Evolutionary conservation across 805 yeast species (phyloP).

Genomic region (Starmerella sirachaensis): DNA sequence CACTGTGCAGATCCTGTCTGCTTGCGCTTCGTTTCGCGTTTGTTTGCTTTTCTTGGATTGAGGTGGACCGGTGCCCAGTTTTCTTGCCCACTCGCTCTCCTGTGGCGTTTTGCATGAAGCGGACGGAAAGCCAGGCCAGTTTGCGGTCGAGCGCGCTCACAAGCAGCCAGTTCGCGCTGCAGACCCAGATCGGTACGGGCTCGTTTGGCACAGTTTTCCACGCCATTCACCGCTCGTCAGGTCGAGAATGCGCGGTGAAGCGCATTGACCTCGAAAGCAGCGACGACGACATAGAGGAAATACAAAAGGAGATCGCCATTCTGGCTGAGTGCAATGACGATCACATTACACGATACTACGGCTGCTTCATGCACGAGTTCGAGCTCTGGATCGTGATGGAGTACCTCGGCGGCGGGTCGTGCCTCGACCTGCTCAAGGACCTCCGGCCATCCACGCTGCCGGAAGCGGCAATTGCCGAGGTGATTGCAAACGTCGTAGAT

Average conservation of each 20-base stretch:
- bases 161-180: constrained; percentile 34
- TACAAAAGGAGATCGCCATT: constrained; percentile 59
- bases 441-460: constrained; percentile 39
- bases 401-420: constrained; percentile 65
- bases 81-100: background rate
- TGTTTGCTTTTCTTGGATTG: no score
- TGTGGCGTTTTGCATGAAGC: background rate
- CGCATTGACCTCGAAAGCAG: constrained; percentile 53
- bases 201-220: constrained; percentile 68
- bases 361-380: constrained; percentile 57
- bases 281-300: constrained; percentile 58
- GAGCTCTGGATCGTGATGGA: constrained; percentile 77
- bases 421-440: constrained; percentile 43
- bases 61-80: background rate
- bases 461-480: constrained; percentile 43
- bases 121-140: constrained; percentile 2
- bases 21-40: no score
- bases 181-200: constrained; percentile 57
- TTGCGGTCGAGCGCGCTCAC: constrained; percentile 2
- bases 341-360: constrained; percentile 56
- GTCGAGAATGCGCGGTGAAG: constrained; percentile 30
- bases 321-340: constrained; percentile 52
- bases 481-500: constrained; percentile 42
- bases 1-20: no score
- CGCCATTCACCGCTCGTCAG: constrained; percentile 38